These are phyloP conservation scores for Fusarium pseudograminearum DNA, from an alignment of 2,329 filamentous ascomycete genomes.

Conservation along the genomic window DNA sequence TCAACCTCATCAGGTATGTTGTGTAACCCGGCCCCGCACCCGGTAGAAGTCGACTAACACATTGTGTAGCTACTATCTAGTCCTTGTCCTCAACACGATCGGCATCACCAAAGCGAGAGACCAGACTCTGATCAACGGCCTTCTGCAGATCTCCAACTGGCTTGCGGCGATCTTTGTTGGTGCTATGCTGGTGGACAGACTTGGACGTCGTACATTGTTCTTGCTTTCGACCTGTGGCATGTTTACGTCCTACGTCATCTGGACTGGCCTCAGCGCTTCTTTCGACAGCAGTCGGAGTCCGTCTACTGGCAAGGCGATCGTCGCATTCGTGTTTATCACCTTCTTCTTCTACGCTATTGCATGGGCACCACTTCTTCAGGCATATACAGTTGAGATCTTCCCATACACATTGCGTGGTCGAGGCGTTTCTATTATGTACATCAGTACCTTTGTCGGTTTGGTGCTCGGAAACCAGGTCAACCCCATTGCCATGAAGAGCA, in stretches of 20 bases:
- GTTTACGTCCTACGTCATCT: slow-evolving; percentile 52
- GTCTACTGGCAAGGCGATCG: slow-evolving; percentile 46
- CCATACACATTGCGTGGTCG: slow-evolving; percentile 41
- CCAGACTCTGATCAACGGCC: slow-evolving; percentile 47
- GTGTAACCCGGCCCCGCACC: background rate
- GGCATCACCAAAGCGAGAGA: slow-evolving; percentile 55
- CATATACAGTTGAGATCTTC: slow-evolving; percentile 48
- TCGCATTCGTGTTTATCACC: slow-evolving; percentile 57
- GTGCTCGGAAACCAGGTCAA: slow-evolving; percentile 57
- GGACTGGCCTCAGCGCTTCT: slow-evolving; percentile 47
- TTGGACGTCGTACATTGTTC: slow-evolving; percentile 57
- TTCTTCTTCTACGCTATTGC: slow-evolving; percentile 55
- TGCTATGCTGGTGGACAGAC: slow-evolving; percentile 55
- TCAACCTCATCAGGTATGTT: slow-evolving; percentile 33
- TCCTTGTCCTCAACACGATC: slow-evolving; percentile 54
- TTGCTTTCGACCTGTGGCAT: slow-evolving; percentile 54
- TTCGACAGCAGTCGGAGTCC: slow-evolving; percentile 38
- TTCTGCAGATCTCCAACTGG: slow-evolving; percentile 55
- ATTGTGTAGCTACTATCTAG: slow-evolving; percentile 51
- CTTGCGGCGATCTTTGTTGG: slow-evolving; percentile 54
- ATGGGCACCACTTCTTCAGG: slow-evolving; percentile 51
- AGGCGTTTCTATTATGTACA: slow-evolving; percentile 38
- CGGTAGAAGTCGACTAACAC: background rate
- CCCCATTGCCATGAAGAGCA: slow-evolving; percentile 54
- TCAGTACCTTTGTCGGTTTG: slow-evolving; percentile 37